Evolutionary conservation across 768 basidiomycete species (phyloP).

Genomic region (Phlegmacium glaucopus): DNA sequence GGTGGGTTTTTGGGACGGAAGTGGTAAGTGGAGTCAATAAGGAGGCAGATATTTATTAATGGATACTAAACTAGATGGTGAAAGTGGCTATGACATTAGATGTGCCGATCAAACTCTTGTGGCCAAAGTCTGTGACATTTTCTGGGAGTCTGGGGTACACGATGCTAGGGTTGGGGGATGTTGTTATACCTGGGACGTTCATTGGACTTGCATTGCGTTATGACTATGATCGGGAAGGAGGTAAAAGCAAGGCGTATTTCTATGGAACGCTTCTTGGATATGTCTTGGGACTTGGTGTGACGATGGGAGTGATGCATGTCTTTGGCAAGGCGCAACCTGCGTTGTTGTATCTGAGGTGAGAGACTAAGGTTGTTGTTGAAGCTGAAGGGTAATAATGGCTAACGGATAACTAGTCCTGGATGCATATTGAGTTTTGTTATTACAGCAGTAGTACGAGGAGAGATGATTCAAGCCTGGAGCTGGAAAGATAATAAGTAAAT

Average conservation of each 20-base stretch:
- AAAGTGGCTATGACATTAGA: constrained; percentile 88
- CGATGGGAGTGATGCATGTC: constrained; percentile 84
- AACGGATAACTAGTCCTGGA: constrained; percentile 55
- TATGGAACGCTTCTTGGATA: constrained; percentile 66
- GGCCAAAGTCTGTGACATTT: constrained; percentile 65
- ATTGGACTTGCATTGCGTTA: constrained; percentile 84
- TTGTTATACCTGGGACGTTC: constrained; percentile 65
- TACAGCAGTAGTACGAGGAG: constrained; percentile 60
- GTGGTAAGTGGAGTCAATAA: constrained; percentile 51
- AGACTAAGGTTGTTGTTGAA: too few relatives aligned
- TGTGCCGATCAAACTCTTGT: constrained; percentile 90
- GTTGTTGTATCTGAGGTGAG: constrained; percentile 82
- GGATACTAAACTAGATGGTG: constrained; percentile 80
- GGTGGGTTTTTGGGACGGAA: constrained; percentile 90
- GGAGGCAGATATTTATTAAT: neutral
- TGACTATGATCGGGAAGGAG: constrained; percentile 52
- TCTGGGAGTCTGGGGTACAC: constrained; percentile 60
- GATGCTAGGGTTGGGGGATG: constrained; percentile 91
- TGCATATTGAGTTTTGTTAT: constrained; percentile 69
- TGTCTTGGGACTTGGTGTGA: constrained; percentile 62
- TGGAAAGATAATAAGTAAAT: constrained; percentile 80
- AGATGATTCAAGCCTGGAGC: constrained; percentile 64
- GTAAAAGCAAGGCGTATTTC: constrained; percentile 73
- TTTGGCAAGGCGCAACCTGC: constrained; percentile 84
- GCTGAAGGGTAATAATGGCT: too few relatives aligned